Evolutionary conservation across 129 eudicot species (phyloP).

Genomic region (Artemisia annua): DNA sequence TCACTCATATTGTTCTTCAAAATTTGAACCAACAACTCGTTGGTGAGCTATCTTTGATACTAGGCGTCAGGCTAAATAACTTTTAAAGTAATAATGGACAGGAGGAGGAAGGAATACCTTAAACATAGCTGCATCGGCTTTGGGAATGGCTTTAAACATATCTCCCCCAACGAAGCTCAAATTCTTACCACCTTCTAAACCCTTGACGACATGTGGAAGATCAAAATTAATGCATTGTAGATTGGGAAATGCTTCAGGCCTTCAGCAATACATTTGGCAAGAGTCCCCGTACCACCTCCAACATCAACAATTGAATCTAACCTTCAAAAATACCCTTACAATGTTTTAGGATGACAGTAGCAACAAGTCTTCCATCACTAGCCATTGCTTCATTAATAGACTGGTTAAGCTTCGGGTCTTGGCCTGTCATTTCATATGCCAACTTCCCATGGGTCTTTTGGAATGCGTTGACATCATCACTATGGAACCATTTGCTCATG

Average conservation of each 20-base stretch:
- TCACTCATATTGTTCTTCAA: too few relatives aligned
- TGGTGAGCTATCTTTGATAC: too few relatives aligned
- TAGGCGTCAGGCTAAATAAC: too few relatives aligned
- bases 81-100: too few relatives aligned
- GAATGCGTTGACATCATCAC: not conserved
- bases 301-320: not conserved
- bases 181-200: too few relatives aligned
- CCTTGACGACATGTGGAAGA: too few relatives aligned
- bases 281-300: constrained; percentile 8
- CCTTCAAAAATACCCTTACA: not conserved
- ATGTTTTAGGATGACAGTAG: not conserved
- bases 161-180: too few relatives aligned
- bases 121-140: too few relatives aligned
- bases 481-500: constrained; percentile 14
- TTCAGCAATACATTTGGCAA: not conserved
- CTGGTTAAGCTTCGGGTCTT: not conserved
- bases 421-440: not conserved
- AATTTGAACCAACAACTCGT: too few relatives aligned
- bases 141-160: too few relatives aligned
- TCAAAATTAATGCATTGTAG: too few relatives aligned
- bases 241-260: not conserved
- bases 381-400: not conserved
- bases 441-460: not conserved
- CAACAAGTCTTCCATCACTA: not conserved
- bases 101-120: too few relatives aligned